Evolutionary conservation across 2,329 filamentous ascomycete genomes (phyloP).

Genomic region (Cadophora sp.): DNA sequence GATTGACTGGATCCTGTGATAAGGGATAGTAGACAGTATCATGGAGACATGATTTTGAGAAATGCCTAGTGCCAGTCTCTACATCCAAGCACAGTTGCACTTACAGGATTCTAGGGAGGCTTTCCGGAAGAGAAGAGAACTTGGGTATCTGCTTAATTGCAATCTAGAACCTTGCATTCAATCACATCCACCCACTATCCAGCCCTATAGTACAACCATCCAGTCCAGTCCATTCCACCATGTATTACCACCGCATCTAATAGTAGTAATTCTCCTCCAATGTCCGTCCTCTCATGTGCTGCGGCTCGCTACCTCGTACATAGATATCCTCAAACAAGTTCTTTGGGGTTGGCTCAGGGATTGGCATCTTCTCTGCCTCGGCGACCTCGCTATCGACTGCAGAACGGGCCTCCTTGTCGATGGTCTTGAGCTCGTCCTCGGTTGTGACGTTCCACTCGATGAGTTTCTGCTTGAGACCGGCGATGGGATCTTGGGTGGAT

Average conservation of each 20-base stretch:
- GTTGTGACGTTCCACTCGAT: slow-evolving; percentile 91
- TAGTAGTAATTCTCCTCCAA: slow-evolving; percentile 89
- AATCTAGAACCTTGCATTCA: slow-evolving; percentile 16
- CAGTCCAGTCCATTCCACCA: neutral
- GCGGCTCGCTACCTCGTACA: slow-evolving; percentile 84
- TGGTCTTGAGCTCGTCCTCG: slow-evolving; percentile 94
- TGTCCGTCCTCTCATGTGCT: slow-evolving; percentile 85
- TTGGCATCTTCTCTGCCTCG: slow-evolving; percentile 84
- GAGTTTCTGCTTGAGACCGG: slow-evolving; percentile 97
- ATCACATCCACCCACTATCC: slow-evolving; percentile 15
- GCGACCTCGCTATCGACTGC: slow-evolving; percentile 91
- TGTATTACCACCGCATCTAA: slow-evolving; percentile 35
- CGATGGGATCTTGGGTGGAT: slow-evolving; percentile 97
- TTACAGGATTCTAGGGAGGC: too few relatives aligned
- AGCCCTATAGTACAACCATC: slow-evolving; percentile 14
- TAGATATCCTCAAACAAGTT: slow-evolving; percentile 98
- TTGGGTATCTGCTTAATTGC: slow-evolving; percentile 10
- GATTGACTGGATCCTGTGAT: too few relatives aligned
- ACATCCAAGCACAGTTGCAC: neutral
- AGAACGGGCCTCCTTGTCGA: slow-evolving; percentile 91
- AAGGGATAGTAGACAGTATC: too few relatives aligned
- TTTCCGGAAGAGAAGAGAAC: neutral
- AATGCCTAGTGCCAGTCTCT: neutral
- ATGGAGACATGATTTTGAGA: neutral
- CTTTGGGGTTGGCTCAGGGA: slow-evolving; percentile 78